phyloP scores from a whole-genome alignment of 1,139 yeast species.

The Zhuliangozyma parablackwelliae region DNA sequence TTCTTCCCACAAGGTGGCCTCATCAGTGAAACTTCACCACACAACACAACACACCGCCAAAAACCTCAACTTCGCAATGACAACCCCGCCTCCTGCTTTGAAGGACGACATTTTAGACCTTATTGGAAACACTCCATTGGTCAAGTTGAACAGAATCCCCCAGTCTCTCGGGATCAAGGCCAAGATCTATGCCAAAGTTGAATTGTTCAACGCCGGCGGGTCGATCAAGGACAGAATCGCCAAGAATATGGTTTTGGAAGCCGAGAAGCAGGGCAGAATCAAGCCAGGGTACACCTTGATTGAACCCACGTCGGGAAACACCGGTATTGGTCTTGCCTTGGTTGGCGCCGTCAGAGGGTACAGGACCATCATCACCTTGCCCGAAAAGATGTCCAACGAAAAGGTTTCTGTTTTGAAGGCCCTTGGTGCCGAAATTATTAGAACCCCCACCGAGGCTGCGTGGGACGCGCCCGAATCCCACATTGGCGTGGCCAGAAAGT shows the following conservation, averaged over 20 bases:
- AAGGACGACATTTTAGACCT: constrained; percentile 50
- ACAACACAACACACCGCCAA: neutral
- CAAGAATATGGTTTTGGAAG: constrained; percentile 72
- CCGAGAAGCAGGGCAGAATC: constrained; percentile 73
- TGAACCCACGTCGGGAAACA: constrained; percentile 87
- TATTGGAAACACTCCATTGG: constrained; percentile 82
- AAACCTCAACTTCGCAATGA: neutral
- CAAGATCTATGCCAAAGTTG: constrained; percentile 54
- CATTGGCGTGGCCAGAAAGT: constrained; percentile 79
- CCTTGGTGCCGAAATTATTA: constrained; percentile 83
- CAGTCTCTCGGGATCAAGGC: constrained; percentile 73
- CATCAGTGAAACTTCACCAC: neutral
- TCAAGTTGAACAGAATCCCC: constrained; percentile 71
- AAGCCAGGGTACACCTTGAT: constrained; percentile 84
- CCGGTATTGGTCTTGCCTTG: constrained; percentile 85
- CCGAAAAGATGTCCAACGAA: constrained; percentile 91
- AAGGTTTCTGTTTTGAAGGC: constrained; percentile 87
- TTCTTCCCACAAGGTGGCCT: no score
- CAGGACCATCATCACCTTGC: constrained; percentile 82
- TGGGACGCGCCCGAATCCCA: constrained; percentile 93
- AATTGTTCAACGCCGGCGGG: constrained; percentile 67
- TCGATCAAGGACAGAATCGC: constrained; percentile 67
- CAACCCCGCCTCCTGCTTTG: constrained; percentile 26
- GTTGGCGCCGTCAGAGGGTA: constrained; percentile 87
- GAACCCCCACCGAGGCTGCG: constrained; percentile 92